These are phyloP conservation scores for Magnaporthiopsis incrustans DNA, from an alignment of 2,329 filamentous ascomycete genomes.

Conservation along the genomic window DNA sequence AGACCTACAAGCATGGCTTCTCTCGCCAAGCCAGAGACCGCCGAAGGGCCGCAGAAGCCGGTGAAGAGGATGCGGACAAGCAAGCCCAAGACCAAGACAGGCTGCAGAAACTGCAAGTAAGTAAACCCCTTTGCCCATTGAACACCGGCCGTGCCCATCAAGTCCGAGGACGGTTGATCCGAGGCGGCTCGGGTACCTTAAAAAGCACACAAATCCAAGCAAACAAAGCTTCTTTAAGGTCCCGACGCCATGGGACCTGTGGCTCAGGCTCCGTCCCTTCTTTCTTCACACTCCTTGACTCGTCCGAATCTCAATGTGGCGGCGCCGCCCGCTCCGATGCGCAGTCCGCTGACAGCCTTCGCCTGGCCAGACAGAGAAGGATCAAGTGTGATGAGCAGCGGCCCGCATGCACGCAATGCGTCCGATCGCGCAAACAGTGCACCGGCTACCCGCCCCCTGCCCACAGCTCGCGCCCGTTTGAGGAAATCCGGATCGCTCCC, in stretches of 20 bases:
- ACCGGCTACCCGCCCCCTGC: constrained; percentile 53
- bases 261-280: neutral
- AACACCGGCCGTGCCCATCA: no score
- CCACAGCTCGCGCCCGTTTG: constrained; percentile 35
- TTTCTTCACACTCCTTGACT: neutral
- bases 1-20: constrained; percentile 5
- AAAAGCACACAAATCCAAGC: neutral
- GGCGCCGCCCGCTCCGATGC: neutral
- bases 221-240: neutral
- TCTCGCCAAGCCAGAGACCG: constrained; percentile 3
- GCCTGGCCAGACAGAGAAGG: constrained; percentile 39
- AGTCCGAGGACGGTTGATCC: neutral
- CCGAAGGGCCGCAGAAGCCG: constrained; percentile 20
- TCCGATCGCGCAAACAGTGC: constrained; percentile 50
- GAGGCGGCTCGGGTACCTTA: neutral
- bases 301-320: neutral
- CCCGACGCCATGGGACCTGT: neutral
- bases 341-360: constrained; percentile 14
- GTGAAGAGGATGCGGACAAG: constrained; percentile 41
- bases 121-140: constrained; percentile 20
- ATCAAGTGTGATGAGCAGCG: constrained; percentile 61
- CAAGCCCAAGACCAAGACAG: constrained; percentile 57
- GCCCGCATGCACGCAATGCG: constrained; percentile 52
- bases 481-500: constrained; percentile 42
- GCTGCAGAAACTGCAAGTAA: constrained; percentile 62